Base-by-base conservation (phyloP, 164 flowering plant genomes). In the Magnolia kwangsiensis region DNA sequence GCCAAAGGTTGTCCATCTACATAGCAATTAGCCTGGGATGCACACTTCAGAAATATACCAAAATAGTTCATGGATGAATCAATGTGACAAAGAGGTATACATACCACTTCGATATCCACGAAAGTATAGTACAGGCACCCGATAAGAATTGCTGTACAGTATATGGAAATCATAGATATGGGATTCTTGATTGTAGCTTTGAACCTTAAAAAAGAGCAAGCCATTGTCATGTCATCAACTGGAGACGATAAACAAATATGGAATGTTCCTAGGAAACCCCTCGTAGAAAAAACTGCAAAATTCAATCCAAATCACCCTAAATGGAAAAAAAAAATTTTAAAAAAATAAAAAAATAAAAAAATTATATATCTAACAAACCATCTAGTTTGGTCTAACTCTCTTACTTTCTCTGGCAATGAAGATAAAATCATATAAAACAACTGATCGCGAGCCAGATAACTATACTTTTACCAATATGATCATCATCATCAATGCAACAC, bases 101-200 rank as follows among this genome's bases (percentile, higher is more conserved):
- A 75, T 88, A 90, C 98, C 93, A 74, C 80, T 77, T 69, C 64
- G 65, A 73, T 86, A 89, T 31, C 86, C 93, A 16, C 89, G 93
- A 72, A 93, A 91, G 75, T 88, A 93, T 21, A 95, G 92, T 81
- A 93, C 91, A 11, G 97, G 98, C 75, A 92, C 96, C 80, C 82
- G 83, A 79, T 86, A 95, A 8, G 99, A 89, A 29, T 79, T 31
- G 75, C 90, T 90, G 85, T 95, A 89, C 65, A 92, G 78, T 59
- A 92, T 86, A 79, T 95, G 99, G 81, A 92, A 86, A 80, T 95
- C 98, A 83, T 86, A 93, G 80, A 66, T 71, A 81, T 87, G 90
- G 51, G 72, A 67, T 80, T 86, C 89, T 63, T 64, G 64, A 64
- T 72, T 72, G 78, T n/a, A 29, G 77, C 77, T 75, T 27, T 82